Evolutionary conservation across 2,329 filamentous ascomycete species (phyloP), one percentile per base, ranked within the genome.

Genomic region (Claviceps spartinae): DNA sequence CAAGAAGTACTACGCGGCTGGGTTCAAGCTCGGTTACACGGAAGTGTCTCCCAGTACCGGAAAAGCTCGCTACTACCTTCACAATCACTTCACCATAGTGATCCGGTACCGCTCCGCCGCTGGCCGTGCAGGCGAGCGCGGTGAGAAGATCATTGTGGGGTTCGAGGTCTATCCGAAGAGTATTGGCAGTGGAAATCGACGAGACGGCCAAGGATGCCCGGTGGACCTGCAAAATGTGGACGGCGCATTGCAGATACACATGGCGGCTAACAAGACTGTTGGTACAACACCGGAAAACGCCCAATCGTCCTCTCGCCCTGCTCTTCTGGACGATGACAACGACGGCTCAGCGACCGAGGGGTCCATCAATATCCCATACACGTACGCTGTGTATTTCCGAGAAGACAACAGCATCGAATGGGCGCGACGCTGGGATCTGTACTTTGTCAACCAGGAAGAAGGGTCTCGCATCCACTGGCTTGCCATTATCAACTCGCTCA

Each of bases 121-220:
- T 1, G 85, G 85, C 11, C 75, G 72, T 56, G 82, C 79, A 3
- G 86, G 85, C 34, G 76, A 82, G 18, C 76, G 77, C 45, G 85
- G 86, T 48, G 84, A 82, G 56, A 89, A 87, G 68, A 81, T 93
- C 41, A 79, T 95, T 57, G 86, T 94, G 20, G 88, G 86, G 0
- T 95, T 95, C 62, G 88, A 95, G 69, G 83, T 95, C 26, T 95
- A 93, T 61, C 81, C 88, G 22, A 94, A 91, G 72, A 94, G 87
- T 63, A 79, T 94, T 60, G 81, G 80, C 24, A 72, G 76, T 7
- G 71, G 68, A 13, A 75, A 72, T 54, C 76, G 79, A 58, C 78
- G 85, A 48, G 73, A 81, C 52, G 74, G 76, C 42, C 69, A 72
- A 16, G 85, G 86, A 16, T 86, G 88, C 60, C 86, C 87, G 1